Percentiles rank a stretch among this genome's conserved stretches.
Evolutionary conservation across 2,329 filamentous ascomycete species (phyloP).

Genomic region (Alternaria incomplexa): DNA sequence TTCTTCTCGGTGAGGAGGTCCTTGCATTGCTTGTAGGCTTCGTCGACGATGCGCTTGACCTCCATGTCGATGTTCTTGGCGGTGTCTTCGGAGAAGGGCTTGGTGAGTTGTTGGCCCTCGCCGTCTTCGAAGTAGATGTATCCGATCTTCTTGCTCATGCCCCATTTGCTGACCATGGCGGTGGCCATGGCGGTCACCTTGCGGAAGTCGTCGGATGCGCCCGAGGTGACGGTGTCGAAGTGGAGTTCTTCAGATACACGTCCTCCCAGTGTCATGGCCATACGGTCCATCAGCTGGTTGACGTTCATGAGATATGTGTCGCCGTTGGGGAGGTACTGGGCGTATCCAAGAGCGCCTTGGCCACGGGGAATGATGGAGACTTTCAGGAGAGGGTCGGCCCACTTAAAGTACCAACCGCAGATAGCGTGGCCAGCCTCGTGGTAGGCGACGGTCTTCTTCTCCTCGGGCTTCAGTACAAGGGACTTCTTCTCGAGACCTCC

Average conservation of each 20-base stretch:
- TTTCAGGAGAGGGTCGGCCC: slow-evolving; percentile 96
- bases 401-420: slow-evolving; percentile 96
- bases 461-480: slow-evolving; percentile 86
- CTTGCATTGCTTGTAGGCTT: slow-evolving; percentile 90
- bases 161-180: slow-evolving; percentile 99
- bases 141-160: slow-evolving; percentile 94
- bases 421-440: slow-evolving; percentile 98
- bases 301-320: slow-evolving; percentile 97
- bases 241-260: slow-evolving; percentile 95
- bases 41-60: slow-evolving; percentile 87
- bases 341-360: slow-evolving; percentile 91
- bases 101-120: slow-evolving; percentile 80
- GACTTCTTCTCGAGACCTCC: slow-evolving; percentile 98
- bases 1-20: slow-evolving; percentile 85
- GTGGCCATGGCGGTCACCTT: slow-evolving; percentile 97
- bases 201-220: slow-evolving; percentile 96
- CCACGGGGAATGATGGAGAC: slow-evolving; percentile 98
- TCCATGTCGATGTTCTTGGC: slow-evolving; percentile 91
- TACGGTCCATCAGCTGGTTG: slow-evolving; percentile 96
- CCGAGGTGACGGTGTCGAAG: slow-evolving; percentile 94
- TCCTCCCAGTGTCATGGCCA: slow-evolving; percentile 98
- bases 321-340: slow-evolving; percentile 90
- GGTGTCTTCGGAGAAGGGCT: slow-evolving; percentile 95
- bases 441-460: slow-evolving; percentile 96
- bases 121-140: slow-evolving; percentile 89